phyloP scores from a whole-genome alignment of 2,329 filamentous ascomycete species.

The Ceratocystis colombiana region DNA sequence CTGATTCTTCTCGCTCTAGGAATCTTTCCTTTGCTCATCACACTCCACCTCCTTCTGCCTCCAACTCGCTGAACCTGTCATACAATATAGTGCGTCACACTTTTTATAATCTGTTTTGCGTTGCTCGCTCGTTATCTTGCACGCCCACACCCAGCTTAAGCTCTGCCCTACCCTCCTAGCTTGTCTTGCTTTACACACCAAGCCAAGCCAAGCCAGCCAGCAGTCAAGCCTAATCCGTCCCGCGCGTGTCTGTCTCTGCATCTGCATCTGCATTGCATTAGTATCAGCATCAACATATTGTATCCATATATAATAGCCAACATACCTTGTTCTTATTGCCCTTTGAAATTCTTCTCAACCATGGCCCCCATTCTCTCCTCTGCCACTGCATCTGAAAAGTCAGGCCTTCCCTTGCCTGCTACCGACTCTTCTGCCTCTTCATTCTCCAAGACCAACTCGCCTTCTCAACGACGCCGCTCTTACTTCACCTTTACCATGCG shows the following conservation, averaged over 20 bases:
- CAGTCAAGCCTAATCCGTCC: slow-evolving; percentile 1
- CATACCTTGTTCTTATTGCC: not conserved
- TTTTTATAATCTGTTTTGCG: not conserved
- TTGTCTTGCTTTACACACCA: not conserved
- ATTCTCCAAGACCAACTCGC: not conserved
- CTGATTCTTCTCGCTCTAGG: not conserved
- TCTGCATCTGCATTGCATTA: too few relatives aligned
- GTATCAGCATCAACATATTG: too few relatives aligned
- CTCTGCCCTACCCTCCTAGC: not conserved
- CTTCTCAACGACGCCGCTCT: slow-evolving; percentile 16
- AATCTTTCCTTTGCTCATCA: not conserved
- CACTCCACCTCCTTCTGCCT: not conserved
- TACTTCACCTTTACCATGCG: slow-evolving; percentile 20
- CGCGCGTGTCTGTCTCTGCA: too few relatives aligned
- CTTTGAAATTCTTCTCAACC: not conserved
- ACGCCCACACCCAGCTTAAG: too few relatives aligned
- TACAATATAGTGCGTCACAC: not conserved
- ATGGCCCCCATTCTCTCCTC: slow-evolving; percentile 17
- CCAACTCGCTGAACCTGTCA: not conserved
- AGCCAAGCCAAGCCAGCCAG: not conserved
- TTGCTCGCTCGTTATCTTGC: not conserved
- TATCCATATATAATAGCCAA: slow-evolving; percentile 2
- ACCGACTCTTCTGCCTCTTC: slow-evolving; percentile 10
- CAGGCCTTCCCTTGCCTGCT: slow-evolving; percentile 21
- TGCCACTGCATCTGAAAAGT: slow-evolving; percentile 19